These are phyloP conservation scores for Amanita polypyramis DNA, from an alignment of 768 basidiomycete species.

Conservation along the genomic window DNA sequence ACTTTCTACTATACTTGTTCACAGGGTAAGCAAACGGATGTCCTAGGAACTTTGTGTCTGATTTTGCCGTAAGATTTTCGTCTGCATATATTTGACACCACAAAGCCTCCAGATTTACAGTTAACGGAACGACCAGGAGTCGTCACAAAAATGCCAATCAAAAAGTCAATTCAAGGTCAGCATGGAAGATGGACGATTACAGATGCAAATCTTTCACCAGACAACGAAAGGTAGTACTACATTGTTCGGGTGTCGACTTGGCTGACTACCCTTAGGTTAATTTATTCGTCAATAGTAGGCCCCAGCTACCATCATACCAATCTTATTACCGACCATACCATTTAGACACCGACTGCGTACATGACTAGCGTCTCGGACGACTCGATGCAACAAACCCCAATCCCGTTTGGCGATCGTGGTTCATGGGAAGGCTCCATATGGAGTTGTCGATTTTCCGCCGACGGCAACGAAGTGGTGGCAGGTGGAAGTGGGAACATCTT, in stretches of 20 bases:
- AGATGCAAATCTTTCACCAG: conserved; percentile 82
- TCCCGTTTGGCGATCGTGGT: conserved; percentile 41
- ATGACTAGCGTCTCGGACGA: conserved; percentile 66
- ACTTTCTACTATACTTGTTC: conserved; percentile 92
- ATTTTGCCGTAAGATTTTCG: conserved; percentile 52
- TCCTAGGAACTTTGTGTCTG: neutral
- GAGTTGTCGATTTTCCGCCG: conserved; percentile 93
- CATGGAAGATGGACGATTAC: conserved; percentile 90
- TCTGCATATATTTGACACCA: conserved; percentile 80
- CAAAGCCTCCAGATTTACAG: conserved; percentile 28
- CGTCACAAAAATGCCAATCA: conserved; percentile 33
- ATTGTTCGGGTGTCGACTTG: neutral
- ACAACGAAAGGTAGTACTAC: conserved; percentile 63
- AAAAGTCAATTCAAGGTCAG: conserved; percentile 62
- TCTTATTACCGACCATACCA: neutral
- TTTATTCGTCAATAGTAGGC: conserved; percentile 83
- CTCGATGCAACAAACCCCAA: conserved; percentile 49
- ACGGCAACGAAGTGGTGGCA: conserved; percentile 91
- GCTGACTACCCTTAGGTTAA: conserved; percentile 44
- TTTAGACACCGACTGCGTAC: conserved; percentile 60
- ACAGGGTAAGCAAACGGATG: conserved; percentile 39
- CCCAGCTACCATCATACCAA: neutral
- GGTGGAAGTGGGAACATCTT: conserved; percentile 81
- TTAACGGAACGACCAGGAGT: conserved; percentile 19
- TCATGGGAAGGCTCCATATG: conserved; percentile 61